Conservation (phyloP, 1,139 yeast species). For the Meyerozyma guilliermondii region DNA sequence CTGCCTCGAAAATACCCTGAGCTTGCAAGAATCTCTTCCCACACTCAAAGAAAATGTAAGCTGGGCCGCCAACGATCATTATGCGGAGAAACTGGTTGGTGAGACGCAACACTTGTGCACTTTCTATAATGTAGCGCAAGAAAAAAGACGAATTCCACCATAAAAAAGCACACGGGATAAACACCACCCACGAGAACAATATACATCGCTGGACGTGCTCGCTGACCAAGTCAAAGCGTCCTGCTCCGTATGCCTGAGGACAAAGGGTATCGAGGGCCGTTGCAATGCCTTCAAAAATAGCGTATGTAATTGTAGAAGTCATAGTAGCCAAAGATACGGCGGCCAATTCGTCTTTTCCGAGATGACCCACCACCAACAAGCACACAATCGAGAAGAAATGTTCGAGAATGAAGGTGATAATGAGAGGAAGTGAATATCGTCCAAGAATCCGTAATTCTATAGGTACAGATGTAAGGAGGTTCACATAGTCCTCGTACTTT, state of each 20-base stretch:
- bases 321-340: conserved; percentile 84
- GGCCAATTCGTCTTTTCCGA: conserved; percentile 68
- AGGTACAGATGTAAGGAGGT: conserved; percentile 39
- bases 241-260: conserved; percentile 78
- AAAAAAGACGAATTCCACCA: conserved; percentile 66
- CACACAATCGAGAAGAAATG: conserved; percentile 70
- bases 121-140: conserved; percentile 50
- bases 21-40: conserved; percentile 83
- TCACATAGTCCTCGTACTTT: conserved; percentile 33
- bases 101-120: conserved; percentile 52
- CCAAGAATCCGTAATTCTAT: conserved; percentile 46
- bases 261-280: conserved; percentile 85
- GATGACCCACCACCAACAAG: conserved; percentile 66
- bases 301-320: conserved; percentile 82
- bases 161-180: conserved; percentile 54
- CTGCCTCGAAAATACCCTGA: conserved; percentile 90
- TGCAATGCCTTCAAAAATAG: conserved; percentile 82
- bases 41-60: conserved; percentile 77
- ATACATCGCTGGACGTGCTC: conserved; percentile 60
- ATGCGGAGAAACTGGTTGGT: conserved; percentile 65
- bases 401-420: conserved; percentile 64
- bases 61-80: conserved; percentile 75
- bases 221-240: conserved; percentile 56
- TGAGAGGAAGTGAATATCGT: conserved; percentile 58
- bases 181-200: conserved; percentile 49